Conservation (phyloP, 345 rosid genomes). For the Litchi chinensis region DNA sequence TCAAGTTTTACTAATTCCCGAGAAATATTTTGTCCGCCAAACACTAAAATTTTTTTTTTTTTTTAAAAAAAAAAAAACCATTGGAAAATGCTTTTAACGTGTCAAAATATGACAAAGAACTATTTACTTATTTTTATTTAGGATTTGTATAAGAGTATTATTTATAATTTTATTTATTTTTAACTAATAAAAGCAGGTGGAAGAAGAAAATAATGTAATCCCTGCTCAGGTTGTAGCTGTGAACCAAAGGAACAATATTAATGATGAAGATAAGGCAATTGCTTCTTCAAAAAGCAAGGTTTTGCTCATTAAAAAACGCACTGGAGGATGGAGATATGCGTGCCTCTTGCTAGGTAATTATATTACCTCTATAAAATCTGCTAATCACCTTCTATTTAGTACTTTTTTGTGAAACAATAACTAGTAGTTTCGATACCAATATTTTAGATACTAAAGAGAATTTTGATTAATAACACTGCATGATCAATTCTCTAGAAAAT, state of each 20-base stretch:
- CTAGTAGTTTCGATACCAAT: too few species aligned
- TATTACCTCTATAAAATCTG: too few species aligned
- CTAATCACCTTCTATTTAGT: too few species aligned
- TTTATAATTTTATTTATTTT: background rate
- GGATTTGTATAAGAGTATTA: background rate
- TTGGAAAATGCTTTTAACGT: too few species aligned
- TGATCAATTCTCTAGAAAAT: too few species aligned
- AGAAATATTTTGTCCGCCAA: too few species aligned
- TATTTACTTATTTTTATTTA: too few species aligned
- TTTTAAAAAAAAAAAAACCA: too few species aligned
- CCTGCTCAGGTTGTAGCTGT: slow-evolving; percentile 20
- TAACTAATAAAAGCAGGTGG: slow-evolving; percentile 27
- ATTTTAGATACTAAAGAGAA: too few species aligned
- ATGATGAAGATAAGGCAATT: slow-evolving; percentile 33
- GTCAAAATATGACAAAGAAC: background rate
- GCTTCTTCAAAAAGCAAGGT: slow-evolving; percentile 16
- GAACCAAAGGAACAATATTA: slow-evolving; percentile 25
- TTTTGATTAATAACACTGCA: too few species aligned
- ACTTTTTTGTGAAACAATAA: too few species aligned
- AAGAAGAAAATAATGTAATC: slow-evolving; percentile 25
- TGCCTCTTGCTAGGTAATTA: slow-evolving; percentile 44
- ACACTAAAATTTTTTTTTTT: too few species aligned
- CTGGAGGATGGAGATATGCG: slow-evolving; percentile 53
- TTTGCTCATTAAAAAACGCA: slow-evolving; percentile 9
- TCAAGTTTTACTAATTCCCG: background rate